Percentiles rank a stretch among this genome's conserved stretches.
These are phyloP conservation scores for Lodderomyces orthopsilosis DNA, from an alignment of 1,139 yeast genomes.

Conservation along the genomic window DNA sequence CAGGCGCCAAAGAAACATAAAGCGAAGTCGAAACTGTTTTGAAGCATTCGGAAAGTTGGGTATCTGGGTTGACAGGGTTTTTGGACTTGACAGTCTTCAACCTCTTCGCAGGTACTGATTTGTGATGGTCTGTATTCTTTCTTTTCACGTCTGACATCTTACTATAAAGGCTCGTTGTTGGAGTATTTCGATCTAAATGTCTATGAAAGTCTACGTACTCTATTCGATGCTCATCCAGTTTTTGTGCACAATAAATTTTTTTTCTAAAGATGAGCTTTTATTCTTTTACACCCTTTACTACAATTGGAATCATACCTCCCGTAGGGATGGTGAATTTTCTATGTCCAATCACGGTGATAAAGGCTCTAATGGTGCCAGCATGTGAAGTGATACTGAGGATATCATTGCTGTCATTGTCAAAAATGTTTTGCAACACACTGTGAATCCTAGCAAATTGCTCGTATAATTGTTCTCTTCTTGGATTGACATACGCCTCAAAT, in stretches of 20 bases:
- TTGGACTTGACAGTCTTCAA: conserved; percentile 22
- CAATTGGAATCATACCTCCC: conserved; percentile 67
- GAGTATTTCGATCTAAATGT: background rate
- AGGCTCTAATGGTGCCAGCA: conserved; percentile 61
- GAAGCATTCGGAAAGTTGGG: conserved; percentile 61
- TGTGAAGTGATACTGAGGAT: conserved; percentile 57
- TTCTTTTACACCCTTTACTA: conserved; percentile 37
- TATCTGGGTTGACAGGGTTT: conserved; percentile 31
- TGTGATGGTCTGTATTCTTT: conserved; percentile 3
- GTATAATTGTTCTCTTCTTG: conserved; percentile 30
- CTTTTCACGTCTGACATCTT: conserved; percentile 2
- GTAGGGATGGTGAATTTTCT: conserved; percentile 56
- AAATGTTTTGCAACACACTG: conserved; percentile 49
- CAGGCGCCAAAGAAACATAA: conserved; percentile 86
- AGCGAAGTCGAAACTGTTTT: conserved; percentile 60
- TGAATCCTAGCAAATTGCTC: conserved; percentile 53
- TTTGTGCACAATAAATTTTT: conserved; percentile 2
- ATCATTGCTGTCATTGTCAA: conserved; percentile 37
- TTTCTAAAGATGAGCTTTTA: conserved; percentile 10
- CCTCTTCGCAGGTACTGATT: conserved; percentile 14
- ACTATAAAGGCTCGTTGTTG: background rate
- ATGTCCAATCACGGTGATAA: conserved; percentile 58
- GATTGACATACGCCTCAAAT: conserved; percentile 40
- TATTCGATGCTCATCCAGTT: background rate
- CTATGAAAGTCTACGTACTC: background rate